These are phyloP conservation scores for Rhizophlyctis rosea DNA, from an alignment of 192 early-diverging fungal species.

Conservation along the genomic window DNA sequence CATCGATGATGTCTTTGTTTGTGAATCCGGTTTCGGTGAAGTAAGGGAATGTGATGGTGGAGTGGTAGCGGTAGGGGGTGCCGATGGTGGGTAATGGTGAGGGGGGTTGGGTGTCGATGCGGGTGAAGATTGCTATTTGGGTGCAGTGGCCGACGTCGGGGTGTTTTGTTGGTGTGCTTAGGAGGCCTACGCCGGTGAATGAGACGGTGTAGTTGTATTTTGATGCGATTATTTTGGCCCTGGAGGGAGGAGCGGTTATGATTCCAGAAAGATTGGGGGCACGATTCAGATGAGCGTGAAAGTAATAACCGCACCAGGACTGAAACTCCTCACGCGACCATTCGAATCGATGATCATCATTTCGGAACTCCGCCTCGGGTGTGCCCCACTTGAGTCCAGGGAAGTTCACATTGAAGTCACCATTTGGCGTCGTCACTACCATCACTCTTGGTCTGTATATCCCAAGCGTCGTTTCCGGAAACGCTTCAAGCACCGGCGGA, in stretches of 20 bases:
- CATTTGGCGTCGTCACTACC: constrained; percentile 63
- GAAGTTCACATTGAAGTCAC: constrained; percentile 89
- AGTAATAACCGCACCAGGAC: constrained; percentile 54
- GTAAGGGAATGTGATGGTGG: constrained; percentile 29
- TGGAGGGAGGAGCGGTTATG: constrained; percentile 53
- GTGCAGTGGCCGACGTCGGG: constrained; percentile 54
- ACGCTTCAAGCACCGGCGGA: constrained; percentile 49
- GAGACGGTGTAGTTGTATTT: constrained; percentile 64
- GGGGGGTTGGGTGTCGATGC: not conserved
- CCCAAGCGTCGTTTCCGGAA: constrained; percentile 64
- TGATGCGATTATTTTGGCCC: constrained; percentile 35
- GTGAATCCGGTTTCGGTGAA: constrained; percentile 33
- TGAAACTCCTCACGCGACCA: constrained; percentile 89
- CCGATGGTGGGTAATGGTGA: not conserved
- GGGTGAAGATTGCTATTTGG: constrained; percentile 71
- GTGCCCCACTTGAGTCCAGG: constrained; percentile 72
- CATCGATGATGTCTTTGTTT: constrained; percentile 17
- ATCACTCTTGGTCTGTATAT: constrained; percentile 57
- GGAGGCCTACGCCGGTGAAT: constrained; percentile 61
- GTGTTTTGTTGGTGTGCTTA: constrained; percentile 13
- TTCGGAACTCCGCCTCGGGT: constrained; percentile 57
- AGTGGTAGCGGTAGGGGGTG: not conserved
- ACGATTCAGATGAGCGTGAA: not conserved
- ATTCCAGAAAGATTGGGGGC: constrained; percentile 35
- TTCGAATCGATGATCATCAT: constrained; percentile 92